Evolutionary conservation across 176 grass and related monocot species (phyloP), one percentile per base, ranked within the genome.

Genomic region (Puccinellia tenuiflora): DNA sequence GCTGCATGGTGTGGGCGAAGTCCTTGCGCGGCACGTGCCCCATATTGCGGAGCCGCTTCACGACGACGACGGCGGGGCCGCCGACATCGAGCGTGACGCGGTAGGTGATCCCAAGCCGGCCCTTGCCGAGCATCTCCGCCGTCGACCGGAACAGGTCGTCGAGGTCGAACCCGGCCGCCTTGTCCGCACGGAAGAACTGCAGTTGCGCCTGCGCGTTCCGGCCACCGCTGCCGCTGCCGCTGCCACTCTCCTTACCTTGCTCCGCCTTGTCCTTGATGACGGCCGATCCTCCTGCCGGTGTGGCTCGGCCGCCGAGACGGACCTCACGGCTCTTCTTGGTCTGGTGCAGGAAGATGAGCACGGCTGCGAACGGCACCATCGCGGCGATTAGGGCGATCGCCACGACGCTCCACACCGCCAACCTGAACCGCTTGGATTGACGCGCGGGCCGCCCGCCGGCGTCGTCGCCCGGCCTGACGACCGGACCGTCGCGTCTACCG

Each of bases 21-120:
- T 90, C 96, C 86, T 76, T 87, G 73, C 91, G 88, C 11, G 82
- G 50, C 76, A 93, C 87, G 43, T 66, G 83, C 21, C 82, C 55
- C 88, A 92, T 88, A 82, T 91, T 96, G 73, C 91, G 90, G 72
- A 96, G 80, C 83, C 93, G 92, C 93, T 99, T 99, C 63, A 96
- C 96, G 2, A 88, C 82, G 29, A 93, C 77, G 8, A 84, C 85
- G 53, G 43, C 73, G 46, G 57, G 28, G 53, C 78, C 85, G 39
- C 87, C 69, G 34, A 68, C 83, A 21, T 81, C 69, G 3, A 99
- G 86, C 4, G 83, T 81, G 25, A 93, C 93, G 65, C 78, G 86
- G 74, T 92, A 99, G n/a, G 96, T 94, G 76, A 88, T 96, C 43
- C 96, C 96, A 15, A 96, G 31, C 57, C 85, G 76, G 28, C 96